phyloP scores from a whole-genome alignment of 805 yeast species.

The Barnettozyma sucrosica region DNA sequence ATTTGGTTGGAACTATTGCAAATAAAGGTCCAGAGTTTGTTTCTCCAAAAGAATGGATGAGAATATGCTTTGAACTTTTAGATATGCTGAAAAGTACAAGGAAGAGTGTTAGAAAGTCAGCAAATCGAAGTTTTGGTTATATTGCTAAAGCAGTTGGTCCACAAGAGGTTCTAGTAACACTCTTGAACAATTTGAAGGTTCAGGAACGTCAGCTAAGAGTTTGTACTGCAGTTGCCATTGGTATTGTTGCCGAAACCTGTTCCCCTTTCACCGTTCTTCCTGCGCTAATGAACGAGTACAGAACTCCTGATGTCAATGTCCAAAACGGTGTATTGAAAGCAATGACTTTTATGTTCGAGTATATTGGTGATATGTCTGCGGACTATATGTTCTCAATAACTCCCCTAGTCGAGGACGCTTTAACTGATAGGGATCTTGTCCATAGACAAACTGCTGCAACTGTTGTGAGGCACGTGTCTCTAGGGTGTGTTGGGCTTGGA shows the following conservation, averaged over 20 bases:
- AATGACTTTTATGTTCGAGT: conserved; percentile 85
- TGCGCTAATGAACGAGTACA: conserved; percentile 90
- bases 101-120: conserved; percentile 72
- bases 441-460: conserved; percentile 95
- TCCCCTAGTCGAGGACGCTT: conserved; percentile 81
- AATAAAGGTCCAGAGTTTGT: conserved; percentile 72
- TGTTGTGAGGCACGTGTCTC: conserved; percentile 74
- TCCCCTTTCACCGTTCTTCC: conserved; percentile 92
- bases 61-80: conserved; percentile 83
- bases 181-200: conserved; percentile 77
- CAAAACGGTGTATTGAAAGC: conserved; percentile 95
- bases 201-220: conserved; percentile 96
- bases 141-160: conserved; percentile 95
- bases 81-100: conserved; percentile 82
- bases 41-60: conserved; percentile 95
- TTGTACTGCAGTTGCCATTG: conserved; percentile 96
- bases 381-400: conserved; percentile 79
- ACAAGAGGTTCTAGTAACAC: conserved; percentile 81
- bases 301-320: conserved; percentile 86
- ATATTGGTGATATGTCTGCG: conserved; percentile 71
- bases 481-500: conserved; percentile 71
- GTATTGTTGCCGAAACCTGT: conserved; percentile 91
- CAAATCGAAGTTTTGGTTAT: conserved; percentile 85
- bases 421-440: conserved; percentile 84
- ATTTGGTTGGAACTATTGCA: conserved; percentile 78